These are phyloP conservation scores for Blastocystis sp. DNA, from an alignment of 352 stramenopile genomes.

Conservation along the genomic window DNA sequence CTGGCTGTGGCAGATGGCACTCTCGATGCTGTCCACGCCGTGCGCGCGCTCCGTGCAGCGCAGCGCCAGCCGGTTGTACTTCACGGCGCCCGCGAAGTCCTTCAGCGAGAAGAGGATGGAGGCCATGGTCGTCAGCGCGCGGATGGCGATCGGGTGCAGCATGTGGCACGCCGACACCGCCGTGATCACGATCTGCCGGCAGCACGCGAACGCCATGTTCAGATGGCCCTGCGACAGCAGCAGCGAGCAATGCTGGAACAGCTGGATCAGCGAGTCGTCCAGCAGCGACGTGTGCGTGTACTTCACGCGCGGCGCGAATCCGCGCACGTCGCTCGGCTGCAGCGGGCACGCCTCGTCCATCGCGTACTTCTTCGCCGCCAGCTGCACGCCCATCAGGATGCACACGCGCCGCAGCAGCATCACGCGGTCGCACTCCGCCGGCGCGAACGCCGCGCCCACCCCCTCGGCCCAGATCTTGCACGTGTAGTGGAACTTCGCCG, in stretches of 20 bases:
- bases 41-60: constrained; percentile 34
- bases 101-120: constrained; percentile 47
- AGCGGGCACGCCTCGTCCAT: constrained; percentile 14
- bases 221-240: constrained; percentile 22
- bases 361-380: background rate
- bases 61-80: constrained; percentile 61
- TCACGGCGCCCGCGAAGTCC: constrained; percentile 53
- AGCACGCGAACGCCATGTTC: constrained; percentile 13
- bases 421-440: constrained; percentile 45
- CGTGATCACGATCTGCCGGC: constrained; percentile 37
- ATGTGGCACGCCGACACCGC: constrained; percentile 23
- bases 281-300: constrained; percentile 7
- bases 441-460: background rate
- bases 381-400: constrained; percentile 24
- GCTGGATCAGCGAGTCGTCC: background rate
- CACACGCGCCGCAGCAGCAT: constrained; percentile 55
- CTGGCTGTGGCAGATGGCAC: constrained; percentile 52
- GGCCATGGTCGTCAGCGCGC: constrained; percentile 51
- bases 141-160: constrained; percentile 50
- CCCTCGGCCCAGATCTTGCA: constrained; percentile 4
- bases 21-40: constrained; percentile 51
- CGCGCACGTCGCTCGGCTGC: constrained; percentile 1
- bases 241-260: background rate
- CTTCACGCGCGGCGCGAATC: constrained; percentile 48
- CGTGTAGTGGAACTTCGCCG: constrained; percentile 46